These are phyloP conservation scores for Phytophthora ohioensis DNA, from an alignment of 352 stramenopile species.

Conservation along the genomic window DNA sequence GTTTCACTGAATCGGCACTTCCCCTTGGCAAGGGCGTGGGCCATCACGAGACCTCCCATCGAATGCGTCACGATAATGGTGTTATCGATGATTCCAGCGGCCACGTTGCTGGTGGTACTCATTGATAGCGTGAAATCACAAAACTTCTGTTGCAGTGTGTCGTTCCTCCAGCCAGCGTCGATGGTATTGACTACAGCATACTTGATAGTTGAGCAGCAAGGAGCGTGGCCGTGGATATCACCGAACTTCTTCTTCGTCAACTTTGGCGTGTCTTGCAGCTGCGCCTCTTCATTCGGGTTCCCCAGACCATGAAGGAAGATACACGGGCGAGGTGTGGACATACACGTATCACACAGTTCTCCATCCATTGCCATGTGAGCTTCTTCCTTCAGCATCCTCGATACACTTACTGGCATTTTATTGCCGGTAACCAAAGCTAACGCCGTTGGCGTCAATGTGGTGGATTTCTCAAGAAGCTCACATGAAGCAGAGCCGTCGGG, in stretches of 20 bases:
- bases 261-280: constrained; percentile 26
- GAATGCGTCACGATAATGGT: constrained; percentile 58
- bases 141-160: constrained; percentile 44
- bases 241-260: constrained; percentile 20
- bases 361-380: constrained; percentile 18
- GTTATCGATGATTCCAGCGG: constrained; percentile 25
- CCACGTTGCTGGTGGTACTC: constrained; percentile 27
- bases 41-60: constrained; percentile 46
- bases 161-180: constrained; percentile 53
- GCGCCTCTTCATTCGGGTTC: constrained; percentile 17
- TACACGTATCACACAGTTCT: constrained; percentile 14
- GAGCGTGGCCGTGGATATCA: constrained; percentile 32
- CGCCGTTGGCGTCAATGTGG: constrained; percentile 23
- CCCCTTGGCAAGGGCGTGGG: constrained; percentile 27
- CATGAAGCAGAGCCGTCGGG: constrained; percentile 11
- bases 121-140: constrained; percentile 43
- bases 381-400: constrained; percentile 25
- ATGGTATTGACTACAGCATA: constrained; percentile 57
- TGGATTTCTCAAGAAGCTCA: constrained; percentile 4
- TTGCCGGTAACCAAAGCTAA: constrained; percentile 28
- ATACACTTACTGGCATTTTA: constrained; percentile 8
- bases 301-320: constrained; percentile 39
- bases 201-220: constrained; percentile 46
- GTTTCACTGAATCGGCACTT: constrained; percentile 24
- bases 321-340: constrained; percentile 34